These are phyloP conservation scores for Astrephomene gubernaculifera DNA, from an alignment of 139 green algal species.

Conservation along the genomic window DNA sequence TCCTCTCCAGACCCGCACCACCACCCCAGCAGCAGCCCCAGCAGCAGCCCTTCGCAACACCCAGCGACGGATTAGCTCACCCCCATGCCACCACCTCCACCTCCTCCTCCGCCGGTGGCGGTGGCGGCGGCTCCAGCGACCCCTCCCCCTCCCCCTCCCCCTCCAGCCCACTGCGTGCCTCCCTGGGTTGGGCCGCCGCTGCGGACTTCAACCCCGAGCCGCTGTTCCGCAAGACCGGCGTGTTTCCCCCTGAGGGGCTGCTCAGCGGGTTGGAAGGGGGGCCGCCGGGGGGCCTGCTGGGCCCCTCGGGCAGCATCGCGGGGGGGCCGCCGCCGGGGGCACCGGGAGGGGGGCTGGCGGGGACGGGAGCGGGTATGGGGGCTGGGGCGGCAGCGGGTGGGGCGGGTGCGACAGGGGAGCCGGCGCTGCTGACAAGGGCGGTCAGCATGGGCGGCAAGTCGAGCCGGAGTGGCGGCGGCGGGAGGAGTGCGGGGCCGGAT, in stretches of 20 bases:
- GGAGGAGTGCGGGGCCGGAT: not conserved
- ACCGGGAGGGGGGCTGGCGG: not conserved
- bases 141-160: too few relatives aligned
- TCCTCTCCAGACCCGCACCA: too few relatives aligned
- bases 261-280: not conserved
- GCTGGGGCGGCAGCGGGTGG: too few relatives aligned
- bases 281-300: too few relatives aligned
- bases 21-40: not conserved
- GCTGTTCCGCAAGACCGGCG: constrained; percentile 1
- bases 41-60: not conserved
- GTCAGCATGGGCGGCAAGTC: not conserved
- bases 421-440: not conserved
- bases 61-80: too few relatives aligned
- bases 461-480: not conserved
- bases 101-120: too few relatives aligned
- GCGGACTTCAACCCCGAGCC: constrained; percentile 20
- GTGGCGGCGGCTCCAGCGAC: too few relatives aligned
- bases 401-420: too few relatives aligned
- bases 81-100: too few relatives aligned
- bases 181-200: not conserved
- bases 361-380: not conserved
- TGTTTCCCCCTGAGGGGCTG: not conserved
- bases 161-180: too few relatives aligned
- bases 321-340: not conserved
- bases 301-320: too few relatives aligned